These are phyloP conservation scores for Spathaspora hagerdaliae DNA, from an alignment of 805 yeast genomes.

Conservation along the genomic window DNA sequence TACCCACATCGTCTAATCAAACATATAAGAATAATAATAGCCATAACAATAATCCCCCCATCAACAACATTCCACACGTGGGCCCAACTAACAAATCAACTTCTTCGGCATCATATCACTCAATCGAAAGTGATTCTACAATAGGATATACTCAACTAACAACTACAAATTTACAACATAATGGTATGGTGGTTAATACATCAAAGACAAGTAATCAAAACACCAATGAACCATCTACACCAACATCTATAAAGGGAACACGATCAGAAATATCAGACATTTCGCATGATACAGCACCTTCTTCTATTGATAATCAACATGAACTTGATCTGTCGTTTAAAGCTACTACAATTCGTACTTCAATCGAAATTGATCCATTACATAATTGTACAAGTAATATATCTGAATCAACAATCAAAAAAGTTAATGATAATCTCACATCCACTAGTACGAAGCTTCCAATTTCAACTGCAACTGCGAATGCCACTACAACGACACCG, in stretches of 20 bases:
- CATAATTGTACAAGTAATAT: background rate
- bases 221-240: constrained; percentile 18
- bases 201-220: background rate
- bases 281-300: constrained; percentile 24
- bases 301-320: constrained; percentile 13
- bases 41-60: too few species aligned
- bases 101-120: background rate
- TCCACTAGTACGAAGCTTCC: background rate
- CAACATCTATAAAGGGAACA: constrained; percentile 21
- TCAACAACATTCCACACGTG: too few species aligned
- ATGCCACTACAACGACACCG: too few species aligned
- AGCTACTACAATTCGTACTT: background rate
- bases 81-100: background rate
- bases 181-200: background rate
- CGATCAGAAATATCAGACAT: constrained; percentile 19
- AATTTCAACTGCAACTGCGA: background rate
- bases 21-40: too few species aligned
- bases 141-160: background rate
- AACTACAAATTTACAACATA: background rate
- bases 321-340: background rate
- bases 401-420: background rate
- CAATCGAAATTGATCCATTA: background rate
- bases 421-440: background rate
- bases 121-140: background rate
- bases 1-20: too few species aligned